Percentiles rank a stretch among this genome's conserved stretches.
phyloP scores from a whole-genome alignment of 805 yeast species.

The Kazachstania africana region DNA sequence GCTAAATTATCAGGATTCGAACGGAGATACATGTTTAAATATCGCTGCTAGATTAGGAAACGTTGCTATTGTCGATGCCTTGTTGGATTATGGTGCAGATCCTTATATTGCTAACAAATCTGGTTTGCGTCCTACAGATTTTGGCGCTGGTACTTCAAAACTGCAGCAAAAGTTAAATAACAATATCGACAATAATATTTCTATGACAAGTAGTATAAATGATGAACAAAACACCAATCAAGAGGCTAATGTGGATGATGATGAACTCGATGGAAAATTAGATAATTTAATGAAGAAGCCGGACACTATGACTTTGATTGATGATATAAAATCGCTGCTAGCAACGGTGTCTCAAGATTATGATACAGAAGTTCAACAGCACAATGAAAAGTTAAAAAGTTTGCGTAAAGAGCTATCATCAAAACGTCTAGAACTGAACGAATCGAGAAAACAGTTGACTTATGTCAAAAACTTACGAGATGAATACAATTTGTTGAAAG shows the following conservation, averaged over 20 bases:
- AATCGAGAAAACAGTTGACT: conserved; percentile 16
- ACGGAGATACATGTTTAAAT: conserved; percentile 91
- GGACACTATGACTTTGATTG: conserved; percentile 25
- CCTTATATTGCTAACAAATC: conserved; percentile 67
- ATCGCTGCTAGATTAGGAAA: conserved; percentile 86
- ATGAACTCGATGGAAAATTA: background rate
- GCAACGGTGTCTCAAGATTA: conserved; percentile 46
- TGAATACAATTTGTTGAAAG: conserved; percentile 42
- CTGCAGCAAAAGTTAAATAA: conserved; percentile 5
- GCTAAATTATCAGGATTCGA: conserved; percentile 79
- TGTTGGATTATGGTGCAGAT: conserved; percentile 83
- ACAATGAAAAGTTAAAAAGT: conserved; percentile 39
- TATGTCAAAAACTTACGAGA: conserved; percentile 35
- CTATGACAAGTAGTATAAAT: background rate
- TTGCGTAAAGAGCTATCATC: conserved; percentile 33
- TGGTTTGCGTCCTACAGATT: conserved; percentile 79
- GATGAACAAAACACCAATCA: background rate
- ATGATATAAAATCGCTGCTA: conserved; percentile 41
- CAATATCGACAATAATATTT: too few species aligned
- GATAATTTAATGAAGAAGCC: conserved; percentile 5
- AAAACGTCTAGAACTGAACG: conserved; percentile 16
- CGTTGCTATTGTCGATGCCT: conserved; percentile 63
- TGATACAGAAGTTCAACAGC: conserved; percentile 41
- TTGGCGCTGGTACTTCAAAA: conserved; percentile 39
- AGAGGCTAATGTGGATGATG: background rate